Evolutionary conservation across 1,139 yeast genomes (phyloP), one percentile per base, ranked within the genome.

Genomic region (Scheffersomyces stambukii): DNA sequence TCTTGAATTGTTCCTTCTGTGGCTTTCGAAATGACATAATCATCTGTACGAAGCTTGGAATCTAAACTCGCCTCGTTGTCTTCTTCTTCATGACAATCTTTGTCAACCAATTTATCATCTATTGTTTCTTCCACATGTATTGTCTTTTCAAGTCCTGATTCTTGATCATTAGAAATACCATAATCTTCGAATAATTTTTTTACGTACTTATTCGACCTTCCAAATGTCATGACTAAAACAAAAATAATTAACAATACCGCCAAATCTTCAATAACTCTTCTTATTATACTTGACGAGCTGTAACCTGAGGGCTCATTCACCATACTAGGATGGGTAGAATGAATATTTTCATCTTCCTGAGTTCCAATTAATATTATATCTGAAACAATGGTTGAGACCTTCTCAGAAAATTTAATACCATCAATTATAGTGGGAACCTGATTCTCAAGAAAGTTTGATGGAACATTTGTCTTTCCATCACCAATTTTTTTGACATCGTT

Each of bases 231-330:
- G 42, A 30, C 61, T 32, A 28, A 57, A 23, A 24, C 58, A 39
- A 27, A 55, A 38, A 37, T 65, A 37, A 31, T 45, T 11, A 64
- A 28, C 19, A 75, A 52, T 11, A 75, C 65, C 14, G 69, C 49
- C 3, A 73, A 52, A 38, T 75, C 77, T 45, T 77, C 82, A 21
- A 71, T 39, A 14, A 75, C 52, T 32, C 72, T 63, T 32, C 49
- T 45, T 4, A 36, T 10, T n/a, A 41, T 28, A 16, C 25, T 11
- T 29, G 16, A 23, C 23, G 5, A 33, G 19, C 14, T 13, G 28
- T 5, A 30, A 13, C 6, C 24, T 13, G n/a, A 23, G 19, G 4
- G 36, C 24, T 43, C 45, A n/a, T n/a, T n/a, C n/a, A n/a, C n/a
- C n/a, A n/a, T n/a, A n/a, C n/a, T n/a, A n/a, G n/a, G n/a, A n/a